Base-by-base conservation (phyloP, 768 basidiomycete genomes). In the Rhizopogon salebrosus region DNA sequence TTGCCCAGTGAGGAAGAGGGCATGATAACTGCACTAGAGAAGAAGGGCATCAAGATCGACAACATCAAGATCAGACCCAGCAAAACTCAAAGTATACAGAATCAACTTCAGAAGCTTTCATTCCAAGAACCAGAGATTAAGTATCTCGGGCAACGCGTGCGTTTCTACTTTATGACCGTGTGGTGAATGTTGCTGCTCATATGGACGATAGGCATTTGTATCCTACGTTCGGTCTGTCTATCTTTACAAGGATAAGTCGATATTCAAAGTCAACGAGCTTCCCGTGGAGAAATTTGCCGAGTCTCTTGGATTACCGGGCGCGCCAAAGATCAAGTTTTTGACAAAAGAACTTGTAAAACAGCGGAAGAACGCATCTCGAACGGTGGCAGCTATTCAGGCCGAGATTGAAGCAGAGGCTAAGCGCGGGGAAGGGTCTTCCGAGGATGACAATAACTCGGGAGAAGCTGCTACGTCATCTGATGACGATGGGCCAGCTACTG, bases 71-170 rank as follows among this genome's bases (percentile, higher is more conserved):
- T 95, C 57, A 85, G 85, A 59, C 75, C 81, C 45, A 94, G 87
- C 70, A 97, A 95, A 73, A 89, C 89, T 41, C 83, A 86, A 62
- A 84, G 78, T 57, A 84, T 97, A 54, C 80, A 86, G 63, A 90
- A 90, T 57, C 89, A 94, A 67, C 75, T 98, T 41, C 97, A 99
- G 70, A 92, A 84, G 50, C 80, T 97, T 35, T 87, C 89, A 0
- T 99, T 98, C 72, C 85, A 93, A 71, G 93, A 95, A 54, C 91
- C 94, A 0, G 94, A 99, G 68, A 85, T 98, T 70, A 99, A 98
- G 66, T 97, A 98, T 67, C 80, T 99, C 9, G 97, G 87, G 9
- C 95, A 98, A 67, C 74, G 92, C 51, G 95, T 95, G 61, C 53
- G 85, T 78, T 18, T 36, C 27, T 35, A 38, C 37, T 20, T 54